Base-by-base conservation (phyloP, 208 protist genomes). In the Angomonas desouzai region DNA sequence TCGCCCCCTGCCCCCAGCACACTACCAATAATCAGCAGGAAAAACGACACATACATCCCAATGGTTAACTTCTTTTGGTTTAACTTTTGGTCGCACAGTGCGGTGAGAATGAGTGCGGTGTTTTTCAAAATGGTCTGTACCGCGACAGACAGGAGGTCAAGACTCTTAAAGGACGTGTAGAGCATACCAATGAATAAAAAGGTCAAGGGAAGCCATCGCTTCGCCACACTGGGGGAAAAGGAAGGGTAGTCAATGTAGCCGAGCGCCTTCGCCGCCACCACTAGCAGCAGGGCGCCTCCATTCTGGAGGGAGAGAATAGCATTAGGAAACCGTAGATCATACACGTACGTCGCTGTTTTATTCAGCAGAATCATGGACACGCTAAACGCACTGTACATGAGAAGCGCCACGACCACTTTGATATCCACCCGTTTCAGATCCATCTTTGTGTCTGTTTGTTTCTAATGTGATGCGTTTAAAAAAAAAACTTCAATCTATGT, bases 341-440 rank as follows among this genome's bases (percentile, higher is more conserved):
- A 93, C 0, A 58, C 79, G 68, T 85, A 70, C 36, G 90, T 81
- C 27, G 93, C 63, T 0, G 93, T 69, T 66, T 96, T 96, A 74
- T 94, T 96, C 22, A 94, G 36, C 30, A 96, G 55, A 64, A 92
- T 94, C 87, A 94, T 96, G 57, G 71, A 79, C 40, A 92, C 76
- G 49, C 85, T 93, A 70, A 80, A 92, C 34, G 58, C 62, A 61
- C 77, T 85, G 69, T 94, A 96, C 30, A 67, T 57, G 20, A 87
- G 2, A 3, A 93, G 51, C 32, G 90, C 86, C 28, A 80, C 6
- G 0, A 66, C 27, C 25, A 67, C 47, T 56, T 86, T 74, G 22
- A 55, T 30, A 47, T 43, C 16, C 13, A 29, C 7, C 4, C 30
- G 9, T 32, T 29, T 38, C 25, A 28, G 9, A 7, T 16, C 3